phyloP scores from a whole-genome alignment of 495 filamentous ascomycete species.

The Tuber melanosporum region DNA sequence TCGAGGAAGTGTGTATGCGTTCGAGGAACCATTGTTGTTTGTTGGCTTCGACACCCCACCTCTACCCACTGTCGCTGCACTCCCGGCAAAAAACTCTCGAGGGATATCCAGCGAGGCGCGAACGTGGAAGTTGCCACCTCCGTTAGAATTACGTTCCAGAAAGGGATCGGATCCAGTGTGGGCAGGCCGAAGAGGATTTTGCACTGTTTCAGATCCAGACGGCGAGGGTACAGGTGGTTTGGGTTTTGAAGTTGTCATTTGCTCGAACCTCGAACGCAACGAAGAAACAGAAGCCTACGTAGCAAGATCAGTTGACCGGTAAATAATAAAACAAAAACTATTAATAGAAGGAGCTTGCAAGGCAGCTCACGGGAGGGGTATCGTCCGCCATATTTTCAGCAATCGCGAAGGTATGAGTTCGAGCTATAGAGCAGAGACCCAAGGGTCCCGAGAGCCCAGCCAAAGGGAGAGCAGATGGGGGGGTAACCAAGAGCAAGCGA shows the following conservation, averaged over 20 bases:
- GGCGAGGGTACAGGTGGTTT: constrained; percentile 37
- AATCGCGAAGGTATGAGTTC: constrained; percentile 12
- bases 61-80: constrained; percentile 19
- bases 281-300: constrained; percentile 65
- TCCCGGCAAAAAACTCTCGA: constrained; percentile 44
- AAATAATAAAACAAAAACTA: constrained; percentile 14
- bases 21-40: constrained; percentile 20
- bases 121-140: constrained; percentile 35
- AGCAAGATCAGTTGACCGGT: constrained; percentile 18
- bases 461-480: not conserved
- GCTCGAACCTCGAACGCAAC: constrained; percentile 86
- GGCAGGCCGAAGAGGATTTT: constrained; percentile 47
- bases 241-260: constrained; percentile 52
- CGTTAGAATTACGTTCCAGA: constrained; percentile 17
- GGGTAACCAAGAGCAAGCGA: not conserved
- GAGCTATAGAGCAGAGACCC: not conserved
- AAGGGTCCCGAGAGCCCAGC: not conserved
- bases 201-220: not conserved
- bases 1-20: constrained; percentile 38
- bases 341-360: not conserved
- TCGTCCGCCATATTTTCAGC: constrained; percentile 31
- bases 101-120: constrained; percentile 53
- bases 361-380: constrained; percentile 29
- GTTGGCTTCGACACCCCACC: constrained; percentile 19
- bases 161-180: constrained; percentile 44